Percentiles rank a stretch among this genome's conserved stretches.
These are phyloP conservation scores for Podospora pseudopauciseta DNA, from an alignment of 495 filamentous ascomycete species.

Conservation along the genomic window DNA sequence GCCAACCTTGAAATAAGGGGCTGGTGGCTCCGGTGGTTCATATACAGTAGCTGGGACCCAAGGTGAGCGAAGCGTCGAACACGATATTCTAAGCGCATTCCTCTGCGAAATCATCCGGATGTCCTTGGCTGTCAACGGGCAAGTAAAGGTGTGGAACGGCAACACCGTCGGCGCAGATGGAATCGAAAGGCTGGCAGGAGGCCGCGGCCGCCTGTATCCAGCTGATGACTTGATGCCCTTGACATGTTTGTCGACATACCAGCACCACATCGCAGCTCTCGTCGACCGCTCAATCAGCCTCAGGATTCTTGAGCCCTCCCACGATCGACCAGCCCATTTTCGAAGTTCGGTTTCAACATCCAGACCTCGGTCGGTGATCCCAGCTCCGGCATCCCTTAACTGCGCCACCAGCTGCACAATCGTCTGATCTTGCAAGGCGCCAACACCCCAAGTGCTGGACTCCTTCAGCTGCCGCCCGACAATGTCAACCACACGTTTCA, in stretches of 20 bases:
- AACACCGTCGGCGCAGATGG: slow-evolving; percentile 92
- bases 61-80: slow-evolving; percentile 74
- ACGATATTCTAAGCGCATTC: slow-evolving; percentile 90
- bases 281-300: slow-evolving; percentile 81
- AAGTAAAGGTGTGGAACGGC: slow-evolving; percentile 99
- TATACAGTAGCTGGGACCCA: slow-evolving; percentile 86
- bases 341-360: slow-evolving; percentile 46
- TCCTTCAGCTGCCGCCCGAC: slow-evolving; percentile 87
- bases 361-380: slow-evolving; percentile 25
- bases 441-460: slow-evolving; percentile 82
- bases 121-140: slow-evolving; percentile 86
- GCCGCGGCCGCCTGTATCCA: slow-evolving; percentile 68
- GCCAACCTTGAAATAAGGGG: slow-evolving; percentile 79
- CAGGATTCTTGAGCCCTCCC: slow-evolving; percentile 88
- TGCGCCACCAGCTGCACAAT: slow-evolving; percentile 46
- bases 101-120: slow-evolving; percentile 93
- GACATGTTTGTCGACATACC: slow-evolving; percentile 84
- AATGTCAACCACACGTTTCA: slow-evolving; percentile 92
- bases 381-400: slow-evolving; percentile 35
- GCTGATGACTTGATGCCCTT: slow-evolving; percentile 53
- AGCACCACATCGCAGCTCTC: slow-evolving; percentile 70
- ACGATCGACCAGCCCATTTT: slow-evolving; percentile 70
- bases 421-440: slow-evolving; percentile 56
- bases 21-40: slow-evolving; percentile 76
- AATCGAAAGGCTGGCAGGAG: slow-evolving; percentile 70